Evolutionary conservation across 148 eudicot species (phyloP), one percentile per base, ranked within the genome.

Genomic region (Rheum nobile): DNA sequence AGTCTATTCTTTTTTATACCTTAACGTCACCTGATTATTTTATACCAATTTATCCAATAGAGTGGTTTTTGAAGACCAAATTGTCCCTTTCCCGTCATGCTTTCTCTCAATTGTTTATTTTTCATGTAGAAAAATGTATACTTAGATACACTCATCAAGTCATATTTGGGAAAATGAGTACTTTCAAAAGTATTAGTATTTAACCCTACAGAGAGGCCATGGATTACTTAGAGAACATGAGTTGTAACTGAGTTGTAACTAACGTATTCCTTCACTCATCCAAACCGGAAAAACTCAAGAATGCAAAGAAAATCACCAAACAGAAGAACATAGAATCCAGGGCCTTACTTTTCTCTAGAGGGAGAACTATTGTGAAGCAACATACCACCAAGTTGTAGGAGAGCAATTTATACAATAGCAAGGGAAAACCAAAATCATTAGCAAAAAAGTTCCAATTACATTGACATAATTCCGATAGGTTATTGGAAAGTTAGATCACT

Each of bases 341-440:
- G 6, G 41, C 73, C 99, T 89, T 87, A 95, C 99, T 95, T 83
- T 83, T 82, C 72, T 91, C 97, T 87, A 87, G 96, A 72, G 99
- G 98, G 78, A 95, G 88, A 81, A 88, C 99, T 95, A 90, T 71
- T 46, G 76, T 54, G 46, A 73, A 55, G 78, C 78, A 16, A 72
- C 79, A 71, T 85, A 72, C 77, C 67, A 73, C 80, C 80, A 85
- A 75, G 10, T 77, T 76, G 79, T 78, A 72, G 71, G 24, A 44
- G 21, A 16, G 71, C 55, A 28, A 14, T 71, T 71, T 16, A 21
- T 4, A 22, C 48, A 59, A 8, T 54, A 43, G 61, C 37, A 65
- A 74, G 59, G 72, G 37, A 26, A 79, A 39, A 14, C 37, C n/a
- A 21, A 19, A 61, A 42, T 16, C 50, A 41, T 71, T 38, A 38